phyloP scores from a whole-genome alignment of 768 basidiomycete species.

The Tylopilus rubrobrunneus region DNA sequence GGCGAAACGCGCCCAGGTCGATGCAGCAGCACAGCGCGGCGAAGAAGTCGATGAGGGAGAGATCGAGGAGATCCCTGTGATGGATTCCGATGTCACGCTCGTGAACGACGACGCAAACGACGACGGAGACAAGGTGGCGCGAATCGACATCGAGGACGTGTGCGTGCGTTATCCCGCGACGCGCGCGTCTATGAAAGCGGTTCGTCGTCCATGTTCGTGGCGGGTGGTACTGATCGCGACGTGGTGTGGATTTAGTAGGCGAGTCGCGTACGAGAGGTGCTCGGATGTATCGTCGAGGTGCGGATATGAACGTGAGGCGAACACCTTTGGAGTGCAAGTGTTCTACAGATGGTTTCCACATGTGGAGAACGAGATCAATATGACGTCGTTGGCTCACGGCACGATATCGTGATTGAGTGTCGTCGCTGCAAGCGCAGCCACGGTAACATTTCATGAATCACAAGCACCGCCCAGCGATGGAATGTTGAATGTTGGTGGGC shows the following conservation, averaged over 20 bases:
- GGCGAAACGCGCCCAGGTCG: background rate
- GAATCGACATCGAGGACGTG: constrained; percentile 19
- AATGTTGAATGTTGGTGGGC: background rate
- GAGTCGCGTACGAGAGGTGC: constrained; percentile 5
- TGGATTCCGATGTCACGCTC: constrained; percentile 29
- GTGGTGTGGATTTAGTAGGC: constrained; percentile 9
- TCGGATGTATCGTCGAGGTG: constrained; percentile 17
- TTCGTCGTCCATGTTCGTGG: constrained; percentile 5
- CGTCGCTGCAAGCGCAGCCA: no score
- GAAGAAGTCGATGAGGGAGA: background rate
- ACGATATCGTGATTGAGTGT: background rate
- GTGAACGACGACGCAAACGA: constrained; percentile 23
- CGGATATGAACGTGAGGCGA: constrained; percentile 1
- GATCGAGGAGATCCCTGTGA: constrained; percentile 1
- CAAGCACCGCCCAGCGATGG: no score
- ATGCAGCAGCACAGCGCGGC: background rate
- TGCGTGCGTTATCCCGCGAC: constrained; percentile 16
- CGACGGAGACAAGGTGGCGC: constrained; percentile 9
- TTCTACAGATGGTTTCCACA: background rate
- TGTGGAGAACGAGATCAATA: background rate
- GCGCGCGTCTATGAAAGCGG: constrained; percentile 22
- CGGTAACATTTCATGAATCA: no score
- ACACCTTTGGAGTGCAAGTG: background rate
- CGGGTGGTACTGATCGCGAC: constrained; percentile 1
- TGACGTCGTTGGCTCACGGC: background rate